phyloP scores from a whole-genome alignment of 495 filamentous ascomycete species.

The Penicillium pulvis region DNA sequence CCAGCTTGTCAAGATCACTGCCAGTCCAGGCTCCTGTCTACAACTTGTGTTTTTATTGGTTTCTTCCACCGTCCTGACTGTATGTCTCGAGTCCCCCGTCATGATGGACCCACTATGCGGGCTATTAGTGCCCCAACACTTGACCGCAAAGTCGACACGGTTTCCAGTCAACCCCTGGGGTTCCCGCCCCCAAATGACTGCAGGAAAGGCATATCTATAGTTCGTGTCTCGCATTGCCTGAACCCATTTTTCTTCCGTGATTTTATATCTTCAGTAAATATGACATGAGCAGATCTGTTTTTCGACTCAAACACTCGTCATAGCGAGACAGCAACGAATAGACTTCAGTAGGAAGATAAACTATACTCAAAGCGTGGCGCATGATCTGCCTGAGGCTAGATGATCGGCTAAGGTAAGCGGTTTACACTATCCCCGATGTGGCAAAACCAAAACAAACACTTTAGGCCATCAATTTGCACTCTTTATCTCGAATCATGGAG shows the following conservation, averaged over 20 bases:
- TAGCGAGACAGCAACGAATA: neutral
- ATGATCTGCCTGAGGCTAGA: conserved; percentile 17
- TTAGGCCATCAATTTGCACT: neutral
- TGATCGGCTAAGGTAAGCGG: conserved; percentile 6
- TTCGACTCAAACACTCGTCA: neutral
- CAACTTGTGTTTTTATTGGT: neutral
- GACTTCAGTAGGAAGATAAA: neutral
- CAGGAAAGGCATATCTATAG: neutral
- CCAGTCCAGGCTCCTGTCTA: neutral
- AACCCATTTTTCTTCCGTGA: too few species aligned
- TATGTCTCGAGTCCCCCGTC: conserved; percentile 4
- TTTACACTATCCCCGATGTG: conserved; percentile 15
- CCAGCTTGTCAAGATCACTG: neutral
- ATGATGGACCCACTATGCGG: conserved; percentile 25
- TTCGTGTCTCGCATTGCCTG: neutral
- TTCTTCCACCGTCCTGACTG: conserved; percentile 1
- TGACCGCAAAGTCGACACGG: conserved; percentile 30
- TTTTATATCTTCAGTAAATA: too few species aligned
- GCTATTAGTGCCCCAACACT: conserved; percentile 27
- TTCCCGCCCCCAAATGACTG: neutral
- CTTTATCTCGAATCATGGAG: neutral
- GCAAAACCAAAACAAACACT: conserved; percentile 45
- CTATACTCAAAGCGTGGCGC: neutral
- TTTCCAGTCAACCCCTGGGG: neutral
- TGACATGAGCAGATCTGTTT: too few species aligned